These are phyloP conservation scores for Rhexocercosporidium sp. DNA, from an alignment of 2,329 filamentous ascomycete genomes.

Conservation along the genomic window DNA sequence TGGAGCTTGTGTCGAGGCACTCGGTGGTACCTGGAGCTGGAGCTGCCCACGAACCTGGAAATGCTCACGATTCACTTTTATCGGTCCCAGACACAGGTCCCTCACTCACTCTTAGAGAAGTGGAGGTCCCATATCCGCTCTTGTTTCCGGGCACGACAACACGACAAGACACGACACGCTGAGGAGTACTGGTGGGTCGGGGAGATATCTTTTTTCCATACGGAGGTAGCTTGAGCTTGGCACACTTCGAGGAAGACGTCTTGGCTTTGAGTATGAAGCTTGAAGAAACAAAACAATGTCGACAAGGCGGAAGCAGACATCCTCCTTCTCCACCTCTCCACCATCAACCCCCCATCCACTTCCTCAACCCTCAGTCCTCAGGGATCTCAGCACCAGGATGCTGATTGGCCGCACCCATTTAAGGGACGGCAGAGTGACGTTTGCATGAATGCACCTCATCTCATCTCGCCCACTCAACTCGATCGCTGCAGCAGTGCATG, in stretches of 20 bases:
- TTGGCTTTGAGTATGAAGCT: neutral
- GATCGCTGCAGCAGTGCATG: neutral
- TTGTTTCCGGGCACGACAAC: neutral
- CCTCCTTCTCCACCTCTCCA: neutral
- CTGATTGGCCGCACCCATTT: neutral
- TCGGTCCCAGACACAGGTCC: neutral
- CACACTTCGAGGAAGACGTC: neutral
- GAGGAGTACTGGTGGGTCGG: neutral
- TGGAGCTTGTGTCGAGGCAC: no score
- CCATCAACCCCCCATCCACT: neutral
- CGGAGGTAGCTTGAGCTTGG: slow-evolving; percentile 2
- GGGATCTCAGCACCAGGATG: neutral
- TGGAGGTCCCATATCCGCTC: neutral
- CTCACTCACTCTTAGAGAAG: neutral
- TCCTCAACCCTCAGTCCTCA: neutral
- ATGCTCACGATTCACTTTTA: neutral
- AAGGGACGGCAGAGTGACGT: slow-evolving; percentile 13
- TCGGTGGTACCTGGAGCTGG: no score
- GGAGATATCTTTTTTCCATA: neutral
- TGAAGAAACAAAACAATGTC: neutral
- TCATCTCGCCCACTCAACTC: slow-evolving; percentile 7
- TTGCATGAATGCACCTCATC: slow-evolving; percentile 7
- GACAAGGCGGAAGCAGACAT: slow-evolving; percentile 3
- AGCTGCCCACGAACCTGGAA: neutral
- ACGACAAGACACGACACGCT: neutral